These are phyloP conservation scores for Casuarina glauca DNA, from an alignment of 306 rosid genomes.

Conservation along the genomic window DNA sequence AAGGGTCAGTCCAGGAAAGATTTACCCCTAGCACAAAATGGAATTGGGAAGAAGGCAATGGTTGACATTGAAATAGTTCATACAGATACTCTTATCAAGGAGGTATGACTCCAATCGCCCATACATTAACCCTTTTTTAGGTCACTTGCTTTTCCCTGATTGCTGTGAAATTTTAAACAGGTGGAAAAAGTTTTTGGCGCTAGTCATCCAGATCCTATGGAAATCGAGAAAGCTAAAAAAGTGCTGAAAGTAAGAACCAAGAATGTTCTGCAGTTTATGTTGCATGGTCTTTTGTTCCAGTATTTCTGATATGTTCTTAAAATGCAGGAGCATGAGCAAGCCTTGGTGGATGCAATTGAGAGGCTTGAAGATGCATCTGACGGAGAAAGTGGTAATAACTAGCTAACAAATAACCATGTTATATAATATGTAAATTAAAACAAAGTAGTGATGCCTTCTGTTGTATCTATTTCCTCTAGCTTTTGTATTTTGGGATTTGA, in stretches of 20 bases:
- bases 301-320: constrained; percentile 28
- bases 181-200: constrained; percentile 73
- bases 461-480: constrained; percentile 37
- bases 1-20: constrained; percentile 64
- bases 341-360: constrained; percentile 76
- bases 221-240: constrained; percentile 81
- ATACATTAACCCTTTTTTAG: background rate
- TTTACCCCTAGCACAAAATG: constrained; percentile 53
- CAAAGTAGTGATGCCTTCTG: constrained; percentile 35
- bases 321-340: constrained; percentile 81
- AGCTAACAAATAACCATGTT: constrained; percentile 35
- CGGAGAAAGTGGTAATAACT: constrained; percentile 91
- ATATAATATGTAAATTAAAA: constrained; percentile 17
- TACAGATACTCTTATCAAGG: constrained; percentile 76
- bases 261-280: constrained; percentile 5
- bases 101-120: constrained; percentile 50
- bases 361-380: constrained; percentile 84
- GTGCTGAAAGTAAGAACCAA: constrained; percentile 60
- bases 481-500: constrained; percentile 32
- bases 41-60: constrained; percentile 58
- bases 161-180: constrained; percentile 45
- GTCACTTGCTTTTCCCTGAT: constrained; percentile 14
- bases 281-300: constrained; percentile 12
- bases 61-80: constrained; percentile 72
- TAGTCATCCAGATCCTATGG: constrained; percentile 59